These are phyloP conservation scores for Saturnispora besseyi DNA, from an alignment of 805 yeast genomes.

Conservation along the genomic window DNA sequence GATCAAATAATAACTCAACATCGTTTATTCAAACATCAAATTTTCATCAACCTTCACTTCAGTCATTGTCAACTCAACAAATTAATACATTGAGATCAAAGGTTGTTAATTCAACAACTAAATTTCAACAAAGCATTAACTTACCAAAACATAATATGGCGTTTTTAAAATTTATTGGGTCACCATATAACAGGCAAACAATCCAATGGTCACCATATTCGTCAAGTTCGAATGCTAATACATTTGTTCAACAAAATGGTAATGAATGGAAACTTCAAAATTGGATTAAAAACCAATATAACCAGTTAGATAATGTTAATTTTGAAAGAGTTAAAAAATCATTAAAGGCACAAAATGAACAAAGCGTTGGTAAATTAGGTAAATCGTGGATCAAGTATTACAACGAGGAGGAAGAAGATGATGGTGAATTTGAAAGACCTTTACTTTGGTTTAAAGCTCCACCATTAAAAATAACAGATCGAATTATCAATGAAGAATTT, in stretches of 20 bases:
- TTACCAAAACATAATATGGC: slow-evolving; percentile 9
- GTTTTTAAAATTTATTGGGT: slow-evolving; percentile 24
- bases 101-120: slow-evolving; percentile 1
- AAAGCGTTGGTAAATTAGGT: slow-evolving; percentile 2
- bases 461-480: slow-evolving; percentile 38
- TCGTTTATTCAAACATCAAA: neutral
- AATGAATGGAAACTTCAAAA: slow-evolving; percentile 28
- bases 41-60: slow-evolving; percentile 12
- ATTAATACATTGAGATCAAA: slow-evolving; percentile 3
- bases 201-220: slow-evolving; percentile 26
- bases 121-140: slow-evolving; percentile 10
- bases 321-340: slow-evolving; percentile 21
- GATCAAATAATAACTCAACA: neutral
- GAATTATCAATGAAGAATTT: slow-evolving; percentile 26
- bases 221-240: slow-evolving; percentile 24
- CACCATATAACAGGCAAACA: slow-evolving; percentile 25
- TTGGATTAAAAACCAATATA: slow-evolving; percentile 26
- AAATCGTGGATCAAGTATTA: neutral
- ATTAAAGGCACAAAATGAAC: slow-evolving; percentile 13
- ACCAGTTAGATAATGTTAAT: slow-evolving; percentile 27
- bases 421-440: slow-evolving; percentile 21
- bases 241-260: slow-evolving; percentile 31
- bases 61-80: slow-evolving; percentile 4
- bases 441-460: slow-evolving; percentile 64
- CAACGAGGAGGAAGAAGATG: neutral